phyloP scores from a whole-genome alignment of 1,284 basidiomycete species.

The Ceratobasidium sp. region DNA sequence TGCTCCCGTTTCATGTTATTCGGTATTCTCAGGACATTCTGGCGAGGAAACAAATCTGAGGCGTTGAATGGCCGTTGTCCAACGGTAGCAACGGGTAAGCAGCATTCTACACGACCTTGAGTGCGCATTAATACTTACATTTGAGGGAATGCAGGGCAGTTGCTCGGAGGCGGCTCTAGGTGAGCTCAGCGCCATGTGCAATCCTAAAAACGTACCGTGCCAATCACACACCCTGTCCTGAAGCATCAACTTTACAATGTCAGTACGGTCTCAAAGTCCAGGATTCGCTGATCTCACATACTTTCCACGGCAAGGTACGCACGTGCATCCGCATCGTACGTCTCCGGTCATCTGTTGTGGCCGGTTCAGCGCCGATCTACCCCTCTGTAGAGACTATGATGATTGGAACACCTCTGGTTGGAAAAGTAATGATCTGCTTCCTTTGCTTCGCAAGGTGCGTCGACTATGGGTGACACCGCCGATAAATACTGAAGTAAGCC shows the following conservation, averaged over 20 bases:
- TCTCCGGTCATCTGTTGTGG: not conserved
- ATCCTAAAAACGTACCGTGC: not conserved
- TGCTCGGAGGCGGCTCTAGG: slow-evolving; percentile 42
- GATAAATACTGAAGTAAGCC: not conserved
- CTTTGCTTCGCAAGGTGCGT: slow-evolving; percentile 38
- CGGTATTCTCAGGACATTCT: slow-evolving; percentile 6
- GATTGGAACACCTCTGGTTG: slow-evolving; percentile 44
- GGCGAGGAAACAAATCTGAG: slow-evolving; percentile 30
- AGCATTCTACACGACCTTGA: not conserved
- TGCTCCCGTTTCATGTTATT: not conserved
- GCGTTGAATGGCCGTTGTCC: slow-evolving; percentile 37
- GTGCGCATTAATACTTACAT: too few species aligned
- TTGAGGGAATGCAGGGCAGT: not conserved
- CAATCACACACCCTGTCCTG: too few species aligned
- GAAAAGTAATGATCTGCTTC: slow-evolving; percentile 16
- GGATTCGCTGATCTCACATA: not conserved
- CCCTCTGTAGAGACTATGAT: slow-evolving; percentile 19
- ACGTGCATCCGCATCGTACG: slow-evolving; percentile 42
- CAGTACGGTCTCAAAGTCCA: not conserved
- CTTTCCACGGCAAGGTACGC: slow-evolving; percentile 11
- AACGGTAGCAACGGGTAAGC: slow-evolving; percentile 25
- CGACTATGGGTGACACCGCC: not conserved
- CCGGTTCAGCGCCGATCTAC: too few species aligned
- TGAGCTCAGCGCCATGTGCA: not conserved
- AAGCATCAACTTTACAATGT: slow-evolving; percentile 42